A percentile compares a stretch with the other conserved stretches of the same genome.
Evolutionary conservation across 441 rosid species (phyloP).

Genomic region (Adansonia madagascariensis): DNA sequence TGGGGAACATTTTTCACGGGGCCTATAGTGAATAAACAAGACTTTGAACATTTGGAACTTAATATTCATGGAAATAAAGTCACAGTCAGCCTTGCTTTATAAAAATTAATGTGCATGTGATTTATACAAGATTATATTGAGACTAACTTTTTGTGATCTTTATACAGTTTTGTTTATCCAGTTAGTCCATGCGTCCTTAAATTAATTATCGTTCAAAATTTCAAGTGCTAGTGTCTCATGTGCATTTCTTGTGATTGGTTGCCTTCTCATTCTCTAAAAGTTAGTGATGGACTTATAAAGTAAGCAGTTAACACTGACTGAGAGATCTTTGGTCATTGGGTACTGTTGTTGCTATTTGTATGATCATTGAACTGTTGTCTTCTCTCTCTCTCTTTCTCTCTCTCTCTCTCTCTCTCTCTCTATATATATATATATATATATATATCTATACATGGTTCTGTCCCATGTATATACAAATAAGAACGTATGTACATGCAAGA

Average conservation of each 20-base stretch:
- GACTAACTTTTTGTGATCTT: neutral
- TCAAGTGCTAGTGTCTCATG: neutral
- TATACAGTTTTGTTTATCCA: neutral
- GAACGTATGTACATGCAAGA: neutral
- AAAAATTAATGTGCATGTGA: neutral
- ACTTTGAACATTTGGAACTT: neutral
- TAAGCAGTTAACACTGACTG: neutral
- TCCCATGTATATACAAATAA: neutral
- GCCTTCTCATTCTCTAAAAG: neutral
- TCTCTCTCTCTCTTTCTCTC: no score
- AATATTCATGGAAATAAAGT: neutral
- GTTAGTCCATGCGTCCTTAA: neutral
- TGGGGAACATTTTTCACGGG: neutral
- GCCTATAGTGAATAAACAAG: neutral
- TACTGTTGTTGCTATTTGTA: neutral
- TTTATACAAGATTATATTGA: neutral
- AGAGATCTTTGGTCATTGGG: neutral
- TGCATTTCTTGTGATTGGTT: constrained; percentile 7
- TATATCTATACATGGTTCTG: neutral
- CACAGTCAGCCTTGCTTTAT: neutral
- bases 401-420: neutral
- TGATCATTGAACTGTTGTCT: neutral
- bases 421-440: no score
- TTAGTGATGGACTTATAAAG: neutral
- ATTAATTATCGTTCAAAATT: neutral